These are phyloP conservation scores for Lanmaoa pseudosensibilis DNA, from an alignment of 768 basidiomycete species.

Conservation along the genomic window DNA sequence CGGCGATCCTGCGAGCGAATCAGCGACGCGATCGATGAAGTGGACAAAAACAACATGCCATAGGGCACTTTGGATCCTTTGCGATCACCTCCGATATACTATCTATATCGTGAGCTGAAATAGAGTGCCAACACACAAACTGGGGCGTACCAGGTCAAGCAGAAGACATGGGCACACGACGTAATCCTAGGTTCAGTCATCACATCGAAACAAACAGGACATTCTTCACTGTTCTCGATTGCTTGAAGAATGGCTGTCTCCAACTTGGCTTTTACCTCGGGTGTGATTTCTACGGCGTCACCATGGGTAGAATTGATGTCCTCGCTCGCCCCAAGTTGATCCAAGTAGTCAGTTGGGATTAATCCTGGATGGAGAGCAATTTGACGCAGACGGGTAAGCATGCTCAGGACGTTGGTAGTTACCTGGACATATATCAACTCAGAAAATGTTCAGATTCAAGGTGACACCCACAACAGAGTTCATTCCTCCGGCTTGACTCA, in stretches of 20 bases:
- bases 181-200: conserved; percentile 71
- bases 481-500: conserved; percentile 41
- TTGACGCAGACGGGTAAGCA: conserved; percentile 87
- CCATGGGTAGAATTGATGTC: conserved; percentile 24
- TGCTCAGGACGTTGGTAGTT: conserved; percentile 68
- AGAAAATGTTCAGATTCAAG: not conserved
- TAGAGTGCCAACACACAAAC: not conserved
- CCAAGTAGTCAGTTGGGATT: conserved; percentile 68
- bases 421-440: conserved; percentile 41
- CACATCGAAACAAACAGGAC: conserved; percentile 69
- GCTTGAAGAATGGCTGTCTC: conserved; percentile 60
- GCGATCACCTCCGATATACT: conserved; percentile 71
- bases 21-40: not conserved
- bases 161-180: conserved; percentile 70
- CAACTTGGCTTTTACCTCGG: conserved; percentile 54
- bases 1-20: conserved; percentile 63
- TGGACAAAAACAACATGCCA: conserved; percentile 47
- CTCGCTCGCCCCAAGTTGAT: conserved; percentile 47
- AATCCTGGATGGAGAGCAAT: conserved; percentile 77
- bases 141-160: conserved; percentile 57
- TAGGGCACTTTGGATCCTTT: conserved; percentile 77
- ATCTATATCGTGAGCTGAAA: conserved; percentile 3
- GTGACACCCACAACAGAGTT: conserved; percentile 40
- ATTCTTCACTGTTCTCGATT: conserved; percentile 82
- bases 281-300: conserved; percentile 43